Conservation (phyloP, 1,284 basidiomycete species). For the Fomitopsis pinicola region DNA sequence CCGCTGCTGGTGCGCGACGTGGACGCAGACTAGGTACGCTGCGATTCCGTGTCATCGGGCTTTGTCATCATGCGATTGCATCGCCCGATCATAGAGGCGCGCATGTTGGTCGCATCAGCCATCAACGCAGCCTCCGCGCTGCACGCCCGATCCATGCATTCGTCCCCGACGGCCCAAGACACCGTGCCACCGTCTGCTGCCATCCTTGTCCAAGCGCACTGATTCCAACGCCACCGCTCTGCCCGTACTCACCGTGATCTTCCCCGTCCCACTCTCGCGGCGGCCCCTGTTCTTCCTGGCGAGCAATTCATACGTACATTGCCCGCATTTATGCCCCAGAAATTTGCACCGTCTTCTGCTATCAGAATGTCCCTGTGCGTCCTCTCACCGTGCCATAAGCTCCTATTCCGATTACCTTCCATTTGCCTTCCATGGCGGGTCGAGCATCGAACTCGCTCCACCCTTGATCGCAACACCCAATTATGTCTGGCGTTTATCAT, state of each 20-base stretch:
- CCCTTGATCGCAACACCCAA: conserved; percentile 6
- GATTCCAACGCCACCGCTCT: not conserved
- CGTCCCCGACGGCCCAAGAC: not conserved
- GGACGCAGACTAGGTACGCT: not conserved
- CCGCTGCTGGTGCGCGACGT: not conserved
- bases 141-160: not conserved
- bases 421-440: not conserved
- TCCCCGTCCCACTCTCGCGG: not conserved
- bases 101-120: not conserved
- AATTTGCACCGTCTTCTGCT: conserved; percentile 2
- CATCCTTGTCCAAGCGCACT: not conserved
- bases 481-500: conserved; percentile 4
- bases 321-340: not conserved
- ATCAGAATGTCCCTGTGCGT: conserved; percentile 2
- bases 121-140: not conserved
- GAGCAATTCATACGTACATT: not conserved
- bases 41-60: not conserved
- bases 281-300: not conserved
- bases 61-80: conserved; percentile 3
- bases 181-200: not conserved
- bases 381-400: not conserved
- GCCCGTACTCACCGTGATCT: not conserved
- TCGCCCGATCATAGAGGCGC: not conserved
- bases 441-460: not conserved
- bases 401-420: not conserved